Evolutionary conservation across 352 stramenopile genomes (phyloP), one percentile per base, ranked within the genome.

Genomic region (Globisporangium cederbergense): DNA sequence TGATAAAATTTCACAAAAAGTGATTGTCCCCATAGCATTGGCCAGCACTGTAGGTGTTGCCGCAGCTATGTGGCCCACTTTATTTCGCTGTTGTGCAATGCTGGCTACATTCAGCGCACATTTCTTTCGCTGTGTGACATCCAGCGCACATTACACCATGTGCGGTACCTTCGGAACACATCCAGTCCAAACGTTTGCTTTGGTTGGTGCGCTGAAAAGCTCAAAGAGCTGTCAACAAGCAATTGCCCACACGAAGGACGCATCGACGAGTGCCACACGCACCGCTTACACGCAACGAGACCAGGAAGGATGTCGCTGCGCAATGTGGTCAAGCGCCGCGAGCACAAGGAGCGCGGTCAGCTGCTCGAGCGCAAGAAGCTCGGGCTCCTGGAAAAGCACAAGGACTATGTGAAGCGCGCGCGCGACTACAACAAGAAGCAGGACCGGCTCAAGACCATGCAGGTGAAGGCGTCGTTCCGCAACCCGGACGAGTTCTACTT

Each of bases 401-500:
- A 98, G 72, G 98, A 99, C 79, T 99, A 99, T 87, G 83, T 96
- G 32, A 79, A 95, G 67, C 97, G 97, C 64, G 97, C 97, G 30
- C 75, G 88, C 18, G 93, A 99, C 79, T 98, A 98, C 80, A 96
- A 99, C 76, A 81, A 81, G 22, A 99, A 99, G 83, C 77, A 97
- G 72, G 74, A 93, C 59, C 75, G 79, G 14, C 77, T 99, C 30
- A 84, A 88, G 65, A 77, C 73, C 38, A 86, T 99, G 71, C 76
- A 94, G 56, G 72, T 86, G 54, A 98, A 98, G 72, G 96, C 94
- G 20, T 72, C 91, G n/a, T 89, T 98, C 76, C 84, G 94, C 63
- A 99, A 99, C 73, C 97, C 97, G 13, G 98, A 99, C 77, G 98
- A 99, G 84, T 99, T 99, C 77, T 99, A 99, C 78, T 98, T 98